Evolutionary conservation across 139 green algal species (phyloP).

Genomic region (Pseudopediastrum boryanum): DNA sequence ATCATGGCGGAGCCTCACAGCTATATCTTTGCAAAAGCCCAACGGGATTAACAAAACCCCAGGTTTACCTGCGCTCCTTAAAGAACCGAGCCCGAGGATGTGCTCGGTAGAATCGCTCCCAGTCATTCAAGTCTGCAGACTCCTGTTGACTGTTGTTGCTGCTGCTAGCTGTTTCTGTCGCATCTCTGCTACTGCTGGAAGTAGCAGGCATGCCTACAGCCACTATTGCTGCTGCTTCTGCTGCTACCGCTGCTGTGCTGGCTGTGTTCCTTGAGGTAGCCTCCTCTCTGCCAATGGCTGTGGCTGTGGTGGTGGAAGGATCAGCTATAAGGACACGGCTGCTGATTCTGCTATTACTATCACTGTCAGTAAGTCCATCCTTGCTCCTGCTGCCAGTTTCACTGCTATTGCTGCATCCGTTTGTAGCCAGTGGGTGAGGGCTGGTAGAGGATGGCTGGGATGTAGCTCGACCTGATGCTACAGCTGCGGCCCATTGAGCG

Average conservation of each 20-base stretch:
- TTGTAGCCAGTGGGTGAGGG: background rate
- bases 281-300: background rate
- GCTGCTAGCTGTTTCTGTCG: background rate
- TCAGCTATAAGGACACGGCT: background rate
- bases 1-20: too few relatives aligned
- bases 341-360: background rate
- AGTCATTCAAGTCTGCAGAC: slow-evolving; percentile 40
- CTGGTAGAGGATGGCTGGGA: background rate
- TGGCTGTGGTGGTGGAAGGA: background rate
- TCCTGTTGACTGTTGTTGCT: background rate
- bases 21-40: too few relatives aligned
- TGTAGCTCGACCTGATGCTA: background rate
- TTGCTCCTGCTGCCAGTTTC: background rate
- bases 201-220: background rate
- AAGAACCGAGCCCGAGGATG: slow-evolving; percentile 72
- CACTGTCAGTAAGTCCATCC: too few relatives aligned
- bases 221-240: background rate
- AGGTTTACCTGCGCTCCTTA: slow-evolving; percentile 74
- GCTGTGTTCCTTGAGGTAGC: background rate
- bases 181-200: background rate
- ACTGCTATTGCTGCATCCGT: background rate
- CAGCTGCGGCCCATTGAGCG: slow-evolving; percentile 18
- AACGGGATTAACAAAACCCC: too few relatives aligned
- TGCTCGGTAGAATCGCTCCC: slow-evolving; percentile 73
- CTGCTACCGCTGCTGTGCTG: slow-evolving; percentile 6